Evolutionary conservation across 2,329 filamentous ascomycete genomes (phyloP), one percentile per base, ranked within the genome.

Genomic region (Colletotrichum chrysophilum): DNA sequence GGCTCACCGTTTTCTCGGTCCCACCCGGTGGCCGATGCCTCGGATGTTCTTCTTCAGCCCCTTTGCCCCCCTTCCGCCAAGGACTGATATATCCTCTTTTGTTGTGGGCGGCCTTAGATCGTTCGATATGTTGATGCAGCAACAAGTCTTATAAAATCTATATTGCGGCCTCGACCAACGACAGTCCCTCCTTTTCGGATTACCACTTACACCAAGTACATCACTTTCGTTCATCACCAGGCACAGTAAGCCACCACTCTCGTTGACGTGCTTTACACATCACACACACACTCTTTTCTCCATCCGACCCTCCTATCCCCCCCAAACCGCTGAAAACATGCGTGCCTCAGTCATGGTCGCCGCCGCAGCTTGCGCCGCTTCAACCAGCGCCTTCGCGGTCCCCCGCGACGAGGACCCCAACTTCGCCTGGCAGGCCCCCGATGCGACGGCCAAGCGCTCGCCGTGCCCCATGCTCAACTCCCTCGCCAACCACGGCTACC

Each of bases 361-460:
- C 43, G 73, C 69, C 16, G 69, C 70, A 28, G 34, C 64, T 18
- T 71, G 43, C 43, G 70, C 70, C 64, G 52, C 71, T 5, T 32
- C 64, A 28, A 28, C 56, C 34, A 64, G 60, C 34, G 43, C 26
- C 34, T 13, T 24, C 69, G 69, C 68, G 26, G 13, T 36, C 18
- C 55, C 65, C 34, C 67, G 66, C 52, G 66, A 60, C 55, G 61
- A 55, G 14, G 55, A 55, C 30, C 36, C 72, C 30, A 21, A 69
- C 30, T 64, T 64, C 70, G 62, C 64, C 38, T 75, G 70, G 69
- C 26, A 58, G 8, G 62, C 73, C 43, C 73, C 73, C n/a, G 70
- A 56, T 13, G 70, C 43, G 16, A 8, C 34, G 14, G 73, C 91
- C 2, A 93, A 93, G 55, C 75, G 78, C 13, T 66, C 71, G 10